Conservation (phyloP, 208 protist genomes). For the Lotmaria passim region DNA sequence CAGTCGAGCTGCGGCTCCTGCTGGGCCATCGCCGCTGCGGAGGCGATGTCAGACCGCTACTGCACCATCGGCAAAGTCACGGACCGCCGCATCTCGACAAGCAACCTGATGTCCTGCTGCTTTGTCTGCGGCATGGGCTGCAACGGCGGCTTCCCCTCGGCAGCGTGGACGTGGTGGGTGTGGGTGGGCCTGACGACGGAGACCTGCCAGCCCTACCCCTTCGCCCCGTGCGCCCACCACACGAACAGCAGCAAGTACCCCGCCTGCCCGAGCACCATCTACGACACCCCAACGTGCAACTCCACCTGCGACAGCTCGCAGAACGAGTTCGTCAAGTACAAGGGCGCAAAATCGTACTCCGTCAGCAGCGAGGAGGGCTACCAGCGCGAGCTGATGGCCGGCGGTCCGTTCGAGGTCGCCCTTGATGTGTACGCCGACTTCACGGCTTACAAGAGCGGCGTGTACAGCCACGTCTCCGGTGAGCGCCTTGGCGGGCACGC, state of each 20-base stretch:
- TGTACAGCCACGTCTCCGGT: constrained; percentile 87
- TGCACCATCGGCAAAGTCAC: constrained; percentile 78
- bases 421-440: constrained; percentile 94
- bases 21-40: constrained; percentile 91
- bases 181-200: constrained; percentile 69
- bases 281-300: constrained; percentile 83
- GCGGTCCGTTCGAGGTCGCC: constrained; percentile 89
- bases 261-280: constrained; percentile 61
- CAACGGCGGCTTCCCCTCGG: constrained; percentile 77
- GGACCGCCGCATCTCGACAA: constrained; percentile 67
- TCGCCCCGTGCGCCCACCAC: constrained; percentile 80
- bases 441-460: constrained; percentile 86
- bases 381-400: constrained; percentile 83
- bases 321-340: constrained; percentile 52
- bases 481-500: constrained; percentile 81
- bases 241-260: constrained; percentile 59
- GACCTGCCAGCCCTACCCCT: constrained; percentile 86
- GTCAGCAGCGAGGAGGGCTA: constrained; percentile 67
- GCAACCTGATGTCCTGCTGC: constrained; percentile 86
- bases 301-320: constrained; percentile 47
- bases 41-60: constrained; percentile 87
- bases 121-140: constrained; percentile 77
- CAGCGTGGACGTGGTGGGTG: constrained; percentile 77
- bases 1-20: constrained; percentile 91
- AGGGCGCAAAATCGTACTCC: constrained; percentile 51